Base-by-base conservation (phyloP, 192 early-diverging fungal species). In the Anaeromyces robustus region DNA sequence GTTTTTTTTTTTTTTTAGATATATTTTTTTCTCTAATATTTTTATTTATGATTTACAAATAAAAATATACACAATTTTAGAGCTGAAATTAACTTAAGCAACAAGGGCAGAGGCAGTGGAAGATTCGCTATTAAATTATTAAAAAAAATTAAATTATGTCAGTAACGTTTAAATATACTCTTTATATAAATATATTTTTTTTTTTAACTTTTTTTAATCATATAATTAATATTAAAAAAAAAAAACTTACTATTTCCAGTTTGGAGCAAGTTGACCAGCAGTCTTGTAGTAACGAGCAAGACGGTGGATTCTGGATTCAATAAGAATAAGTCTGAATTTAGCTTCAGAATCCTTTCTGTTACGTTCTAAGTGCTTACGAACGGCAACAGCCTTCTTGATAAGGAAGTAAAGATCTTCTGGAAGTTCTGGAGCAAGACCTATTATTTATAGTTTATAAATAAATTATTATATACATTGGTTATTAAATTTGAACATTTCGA, bases 381-480 rank as follows among this genome's bases (percentile, higher is more conserved):
- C 93, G 82, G 95, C 91, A 84, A 99, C 96, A 83, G 97, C 96
- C 94, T 98, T 98, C 94, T 97, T 99, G 91, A 98, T 98, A 83
- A 99, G 88, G 89, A 95, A 95, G 93, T 97, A 97, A 80, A 99
- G 92, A 90, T 99, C 96, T 90, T 99, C 97, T 83, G 96, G 96
- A 86, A 98, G 93, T 86, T 95, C 93, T 81, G 97, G 97, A 83
- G 92, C 94, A 79, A 97, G 89, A 83, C 87, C 84, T 84, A 81
- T 37, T 17, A 28, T 30, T 29, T 84, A 13, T 7, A 30, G 12
- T 7, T 7, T 77, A 30, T 29, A 7, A 7, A 30, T 29, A 77
- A 3, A 30, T 30, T n/a, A n/a, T 12, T 7, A 77, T 30, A n/a
- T n/a, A n/a, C n/a, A n/a, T n/a, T n/a, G n/a, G n/a, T n/a, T n/a